Evolutionary conservation across 163 green algal genomes (phyloP).

Genomic region (Chlamydomonas reinhardtii): DNA sequence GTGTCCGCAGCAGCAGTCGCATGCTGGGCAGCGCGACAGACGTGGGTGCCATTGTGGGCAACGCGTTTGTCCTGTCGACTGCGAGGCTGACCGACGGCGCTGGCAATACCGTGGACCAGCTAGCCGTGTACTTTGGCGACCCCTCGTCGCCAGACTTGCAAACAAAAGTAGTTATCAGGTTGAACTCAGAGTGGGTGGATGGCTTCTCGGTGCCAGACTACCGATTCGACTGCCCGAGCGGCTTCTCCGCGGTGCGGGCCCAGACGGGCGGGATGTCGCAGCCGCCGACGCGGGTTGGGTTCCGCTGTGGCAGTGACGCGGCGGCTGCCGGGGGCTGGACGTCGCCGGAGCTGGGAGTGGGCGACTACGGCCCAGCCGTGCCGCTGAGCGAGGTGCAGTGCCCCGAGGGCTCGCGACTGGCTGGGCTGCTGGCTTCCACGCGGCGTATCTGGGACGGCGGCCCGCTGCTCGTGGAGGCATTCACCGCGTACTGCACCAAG

Average conservation of each 20-base stretch:
- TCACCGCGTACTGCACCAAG: constrained; percentile 10
- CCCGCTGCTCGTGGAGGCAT: neutral
- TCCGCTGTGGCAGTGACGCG: neutral
- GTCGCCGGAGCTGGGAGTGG: neutral
- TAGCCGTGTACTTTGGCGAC: too few relatives aligned
- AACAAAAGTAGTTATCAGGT: too few relatives aligned
- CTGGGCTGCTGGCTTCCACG: neutral
- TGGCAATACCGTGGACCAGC: too few relatives aligned
- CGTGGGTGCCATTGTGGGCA: too few relatives aligned
- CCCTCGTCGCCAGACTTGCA: too few relatives aligned
- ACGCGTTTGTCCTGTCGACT: too few relatives aligned
- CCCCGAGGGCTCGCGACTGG: neutral
- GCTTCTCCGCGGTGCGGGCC: constrained; percentile 4
- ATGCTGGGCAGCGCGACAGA: too few relatives aligned
- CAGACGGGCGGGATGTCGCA: neutral
- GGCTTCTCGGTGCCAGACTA: too few relatives aligned
- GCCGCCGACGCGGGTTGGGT: constrained; percentile 1
- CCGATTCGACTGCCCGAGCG: neutral
- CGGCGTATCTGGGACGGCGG: neutral
- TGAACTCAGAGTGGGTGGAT: too few relatives aligned
- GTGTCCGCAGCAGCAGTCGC: too few relatives aligned
- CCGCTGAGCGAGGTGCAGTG: neutral
- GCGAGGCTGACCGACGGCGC: too few relatives aligned
- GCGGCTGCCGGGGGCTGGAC: neutral
- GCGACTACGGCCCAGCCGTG: neutral